These are phyloP conservation scores for Prunus armeniaca DNA, from an alignment of 306 rosid genomes.

Conservation along the genomic window DNA sequence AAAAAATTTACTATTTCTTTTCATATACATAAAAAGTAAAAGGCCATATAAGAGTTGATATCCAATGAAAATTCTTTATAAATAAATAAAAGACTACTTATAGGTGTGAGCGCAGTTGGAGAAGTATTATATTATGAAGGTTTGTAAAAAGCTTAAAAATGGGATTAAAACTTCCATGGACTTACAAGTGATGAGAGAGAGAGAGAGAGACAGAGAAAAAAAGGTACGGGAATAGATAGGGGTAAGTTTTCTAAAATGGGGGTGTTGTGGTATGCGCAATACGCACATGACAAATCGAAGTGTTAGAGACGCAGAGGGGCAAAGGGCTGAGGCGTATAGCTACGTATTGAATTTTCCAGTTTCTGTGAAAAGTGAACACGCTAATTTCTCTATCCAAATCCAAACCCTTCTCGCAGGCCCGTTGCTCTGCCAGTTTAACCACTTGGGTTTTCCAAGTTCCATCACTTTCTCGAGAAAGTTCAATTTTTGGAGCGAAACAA, in stretches of 20 bases:
- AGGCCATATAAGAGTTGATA: no score
- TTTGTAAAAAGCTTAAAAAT: background rate
- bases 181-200: no score
- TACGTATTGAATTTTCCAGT: background rate
- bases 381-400: conserved; percentile 3
- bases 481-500: background rate
- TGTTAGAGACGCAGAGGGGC: background rate
- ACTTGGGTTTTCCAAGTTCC: background rate
- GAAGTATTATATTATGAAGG: background rate
- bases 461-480: background rate
- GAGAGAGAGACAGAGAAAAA: no score
- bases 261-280: background rate
- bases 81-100: no score
- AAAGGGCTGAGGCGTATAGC: background rate
- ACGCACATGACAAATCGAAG: background rate
- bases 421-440: background rate
- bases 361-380: background rate
- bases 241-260: no score
- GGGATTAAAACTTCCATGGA: no score
- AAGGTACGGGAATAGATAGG: no score
- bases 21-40: no score
- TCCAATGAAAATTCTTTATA: no score
- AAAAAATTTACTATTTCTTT: no score
- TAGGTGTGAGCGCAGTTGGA: no score
- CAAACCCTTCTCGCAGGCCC: background rate